Percentiles rank a stretch among this genome's conserved stretches.
Conservation (phyloP, 176 grass and related monocot species). For the Rhynchospora tenuis region DNA sequence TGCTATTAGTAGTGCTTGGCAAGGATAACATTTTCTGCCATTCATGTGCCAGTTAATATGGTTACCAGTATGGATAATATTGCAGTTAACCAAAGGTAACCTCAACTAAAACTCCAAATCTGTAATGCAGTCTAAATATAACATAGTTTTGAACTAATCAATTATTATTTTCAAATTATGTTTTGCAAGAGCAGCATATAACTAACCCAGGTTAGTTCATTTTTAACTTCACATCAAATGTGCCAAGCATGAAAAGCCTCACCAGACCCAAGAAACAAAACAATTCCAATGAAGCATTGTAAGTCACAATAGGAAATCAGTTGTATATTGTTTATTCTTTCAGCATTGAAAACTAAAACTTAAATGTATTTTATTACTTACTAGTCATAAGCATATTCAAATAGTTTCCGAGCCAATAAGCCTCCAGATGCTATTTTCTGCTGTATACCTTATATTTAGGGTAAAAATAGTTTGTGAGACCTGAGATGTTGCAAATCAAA, state of each 20-base stretch:
- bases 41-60: not conserved
- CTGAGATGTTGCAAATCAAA: not conserved
- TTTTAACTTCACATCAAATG: not conserved
- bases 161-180: not conserved
- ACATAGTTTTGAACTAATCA: not conserved
- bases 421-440: conserved; percentile 78
- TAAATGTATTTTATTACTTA: conserved; percentile 32
- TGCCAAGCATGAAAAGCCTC: not conserved
- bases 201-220: not conserved
- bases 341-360: not conserved
- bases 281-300: not conserved
- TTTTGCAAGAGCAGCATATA: not conserved
- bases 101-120: not conserved
- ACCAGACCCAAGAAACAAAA: not conserved
- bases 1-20: not conserved
- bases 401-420: conserved; percentile 53
- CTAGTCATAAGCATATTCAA: conserved; percentile 87
- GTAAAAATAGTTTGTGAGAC: not conserved
- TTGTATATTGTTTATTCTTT: not conserved
- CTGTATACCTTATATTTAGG: conserved; percentile 62
- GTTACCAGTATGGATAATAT: not conserved
- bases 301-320: not conserved
- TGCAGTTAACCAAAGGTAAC: too few species aligned
- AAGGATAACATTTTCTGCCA: not conserved
- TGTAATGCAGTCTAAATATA: not conserved